Evolutionary conservation across 495 filamentous ascomycete genomes (phyloP).

Genomic region (Penicillium roqueforti): DNA sequence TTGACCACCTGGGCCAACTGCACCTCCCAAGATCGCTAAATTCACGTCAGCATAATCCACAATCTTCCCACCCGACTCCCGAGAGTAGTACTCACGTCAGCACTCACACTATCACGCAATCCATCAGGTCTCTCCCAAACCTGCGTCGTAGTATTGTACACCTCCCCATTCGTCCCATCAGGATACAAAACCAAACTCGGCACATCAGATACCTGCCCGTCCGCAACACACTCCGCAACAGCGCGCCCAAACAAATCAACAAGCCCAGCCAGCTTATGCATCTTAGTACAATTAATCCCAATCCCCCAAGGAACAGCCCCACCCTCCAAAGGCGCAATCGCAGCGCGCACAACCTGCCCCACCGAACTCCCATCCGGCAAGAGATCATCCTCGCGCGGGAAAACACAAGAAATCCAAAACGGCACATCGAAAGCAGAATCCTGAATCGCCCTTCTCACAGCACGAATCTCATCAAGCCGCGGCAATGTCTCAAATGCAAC

Average conservation of each 20-base stretch:
- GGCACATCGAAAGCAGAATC: constrained; percentile 24
- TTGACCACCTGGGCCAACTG: constrained; percentile 35
- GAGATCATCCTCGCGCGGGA: constrained; percentile 48
- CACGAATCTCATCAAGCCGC: constrained; percentile 53
- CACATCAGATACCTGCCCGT: constrained; percentile 22
- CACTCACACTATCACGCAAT: background rate
- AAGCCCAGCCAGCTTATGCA: constrained; percentile 47
- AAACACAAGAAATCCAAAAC: constrained; percentile 62
- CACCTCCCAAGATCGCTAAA: constrained; percentile 47
- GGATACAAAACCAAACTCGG: constrained; percentile 62
- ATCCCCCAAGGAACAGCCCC: constrained; percentile 53
- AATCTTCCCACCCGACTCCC: background rate
- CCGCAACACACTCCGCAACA: constrained; percentile 4
- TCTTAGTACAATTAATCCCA: constrained; percentile 64
- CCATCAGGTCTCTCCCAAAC: constrained; percentile 46
- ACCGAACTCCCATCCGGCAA: constrained; percentile 38
- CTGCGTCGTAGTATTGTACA: constrained; percentile 59
- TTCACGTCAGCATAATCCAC: constrained; percentile 9
- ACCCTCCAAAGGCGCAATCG: constrained; percentile 15
- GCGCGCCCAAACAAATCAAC: constrained; percentile 43
- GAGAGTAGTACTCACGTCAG: constrained; percentile 18
- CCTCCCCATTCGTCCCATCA: constrained; percentile 62
- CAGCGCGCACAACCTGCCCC: constrained; percentile 28
- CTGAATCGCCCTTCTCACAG: constrained; percentile 48
- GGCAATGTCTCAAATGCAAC: constrained; percentile 64